These are phyloP conservation scores for Salmacisia buchloeana DNA, from an alignment of 1,284 basidiomycete species.

Conservation along the genomic window DNA sequence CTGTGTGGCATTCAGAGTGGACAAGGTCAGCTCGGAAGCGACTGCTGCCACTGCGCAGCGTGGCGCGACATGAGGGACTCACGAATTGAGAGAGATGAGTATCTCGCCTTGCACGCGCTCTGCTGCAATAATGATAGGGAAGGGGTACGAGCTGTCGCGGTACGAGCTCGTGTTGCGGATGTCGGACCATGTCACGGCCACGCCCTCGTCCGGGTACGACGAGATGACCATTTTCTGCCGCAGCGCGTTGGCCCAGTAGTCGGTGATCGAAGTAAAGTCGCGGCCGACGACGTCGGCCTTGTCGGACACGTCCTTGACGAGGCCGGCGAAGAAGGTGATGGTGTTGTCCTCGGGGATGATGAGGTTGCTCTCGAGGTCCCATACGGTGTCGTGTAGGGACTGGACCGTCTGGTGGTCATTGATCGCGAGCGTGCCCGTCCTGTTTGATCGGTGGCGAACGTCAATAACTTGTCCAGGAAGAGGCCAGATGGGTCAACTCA, in stretches of 20 bases:
- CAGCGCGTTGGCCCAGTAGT: constrained; percentile 46
- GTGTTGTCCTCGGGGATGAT: constrained; percentile 52
- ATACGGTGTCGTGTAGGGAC: constrained; percentile 35
- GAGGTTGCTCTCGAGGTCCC: constrained; percentile 54
- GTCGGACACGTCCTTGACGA: constrained; percentile 28
- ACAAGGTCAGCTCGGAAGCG: constrained; percentile 27
- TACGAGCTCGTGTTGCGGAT: constrained; percentile 35
- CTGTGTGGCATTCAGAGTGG: not conserved
- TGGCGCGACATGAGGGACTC: not conserved
- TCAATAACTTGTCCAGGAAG: no score
- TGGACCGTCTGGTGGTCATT: constrained; percentile 45
- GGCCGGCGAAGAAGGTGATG: constrained; percentile 52
- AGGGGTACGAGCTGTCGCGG: constrained; percentile 32
- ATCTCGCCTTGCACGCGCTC: constrained; percentile 54
- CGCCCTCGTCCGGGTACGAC: constrained; percentile 35
- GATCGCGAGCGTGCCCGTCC: constrained; percentile 31
- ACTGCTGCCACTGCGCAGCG: not conserved
- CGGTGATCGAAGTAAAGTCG: constrained; percentile 33
- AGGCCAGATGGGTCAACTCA: no score
- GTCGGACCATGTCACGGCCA: constrained; percentile 35
- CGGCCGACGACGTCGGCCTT: constrained; percentile 25
- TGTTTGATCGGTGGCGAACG: no score
- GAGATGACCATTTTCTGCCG: constrained; percentile 42
- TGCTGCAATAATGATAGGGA: constrained; percentile 55
- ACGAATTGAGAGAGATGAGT: constrained; percentile 51